Base-by-base conservation (phyloP, 179 eudicot species). In the Corrigiola litoralis region DNA sequence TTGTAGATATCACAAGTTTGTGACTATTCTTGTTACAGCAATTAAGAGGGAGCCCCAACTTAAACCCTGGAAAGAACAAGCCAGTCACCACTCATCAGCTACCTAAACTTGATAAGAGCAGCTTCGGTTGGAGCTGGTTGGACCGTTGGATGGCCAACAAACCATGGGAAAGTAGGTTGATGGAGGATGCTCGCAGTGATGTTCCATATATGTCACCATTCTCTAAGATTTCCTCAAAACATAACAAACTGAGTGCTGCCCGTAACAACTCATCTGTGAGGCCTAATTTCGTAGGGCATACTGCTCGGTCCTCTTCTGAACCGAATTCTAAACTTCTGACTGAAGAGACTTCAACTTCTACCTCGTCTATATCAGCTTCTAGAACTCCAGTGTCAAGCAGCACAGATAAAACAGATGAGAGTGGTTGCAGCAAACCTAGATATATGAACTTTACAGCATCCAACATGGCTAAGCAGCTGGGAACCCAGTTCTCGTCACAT, bases 381-480 rank as follows among this genome's bases (percentile, higher is more conserved):
- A 80, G 66, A 50, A 84, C 85, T 18, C 78, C 72, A 3, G 58
- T 58, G 20, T 83, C 86, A 16, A 78, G 75, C 53, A 82, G 72
- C 53, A 65, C 70, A 8, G 84, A 78, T 36, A 73, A 69, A 38
- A 68, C 76, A 57, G 79, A 73, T 2, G 73, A 72, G 20, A 66
- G 64, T 12, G 66, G 61, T 6, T 28, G 58, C 27, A 73, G 75
- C 44, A 85, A 75, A 49, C 95, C 94, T 4, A 66, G 79, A 68
- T 92, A 90, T 82, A 87, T 90, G 98, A 90, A 47, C 62, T 79
- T 73, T 5, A 92, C 98, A 34, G 76, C 86, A 60, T 87, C 98
- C 1, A 87, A 81, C 38, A 87, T 63, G 83, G 97, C 97, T 17
- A 92, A 92, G 79, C 85, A 76, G 31, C 82, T 79, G 29, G 66